Evolutionary conservation across 768 basidiomycete genomes (phyloP).

Genomic region (Albatrellus ellisii): DNA sequence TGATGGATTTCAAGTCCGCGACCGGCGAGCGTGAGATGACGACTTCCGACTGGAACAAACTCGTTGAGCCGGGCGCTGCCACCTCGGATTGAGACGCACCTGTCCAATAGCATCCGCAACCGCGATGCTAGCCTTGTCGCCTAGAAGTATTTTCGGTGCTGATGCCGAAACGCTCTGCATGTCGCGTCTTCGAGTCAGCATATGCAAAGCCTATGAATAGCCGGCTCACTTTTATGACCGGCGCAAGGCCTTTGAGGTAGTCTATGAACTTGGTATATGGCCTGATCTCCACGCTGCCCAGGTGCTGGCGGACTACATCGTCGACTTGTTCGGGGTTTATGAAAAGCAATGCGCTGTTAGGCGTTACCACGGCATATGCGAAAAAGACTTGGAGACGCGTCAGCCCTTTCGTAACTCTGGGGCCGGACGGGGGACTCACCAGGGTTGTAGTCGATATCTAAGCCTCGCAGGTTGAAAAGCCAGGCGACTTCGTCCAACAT

Average conservation of each 20-base stretch:
- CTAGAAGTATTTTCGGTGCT: conserved; percentile 58
- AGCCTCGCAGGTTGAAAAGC: conserved; percentile 86
- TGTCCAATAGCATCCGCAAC: conserved; percentile 70
- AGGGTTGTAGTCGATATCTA: conserved; percentile 85
- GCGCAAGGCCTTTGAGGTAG: conserved; percentile 40
- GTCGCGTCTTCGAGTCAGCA: not conserved
- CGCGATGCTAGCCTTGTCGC: conserved; percentile 69
- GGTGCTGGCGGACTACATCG: conserved; percentile 33
- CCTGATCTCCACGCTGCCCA: conserved; percentile 54
- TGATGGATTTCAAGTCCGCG: conserved; percentile 68
- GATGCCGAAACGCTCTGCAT: not conserved
- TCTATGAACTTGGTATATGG: conserved; percentile 60
- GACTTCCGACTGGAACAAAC: conserved; percentile 35
- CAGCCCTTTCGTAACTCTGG: not conserved
- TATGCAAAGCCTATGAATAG: too few species aligned
- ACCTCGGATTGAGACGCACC: conserved; percentile 28
- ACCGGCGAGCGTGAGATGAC: conserved; percentile 56
- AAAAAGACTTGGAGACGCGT: conserved; percentile 57
- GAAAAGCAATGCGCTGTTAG: conserved; percentile 48
- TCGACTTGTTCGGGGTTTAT: conserved; percentile 39
- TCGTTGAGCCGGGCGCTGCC: too few species aligned
- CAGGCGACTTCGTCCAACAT: conserved; percentile 93
- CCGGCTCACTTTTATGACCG: conserved; percentile 14
- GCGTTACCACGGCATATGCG: conserved; percentile 72
- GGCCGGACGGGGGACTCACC: conserved; percentile 20